Percentiles rank a stretch among this genome's conserved stretches.
Evolutionary conservation across 2,329 filamentous ascomycete species (phyloP).

Genomic region (Chaetomiaceae sp.): DNA sequence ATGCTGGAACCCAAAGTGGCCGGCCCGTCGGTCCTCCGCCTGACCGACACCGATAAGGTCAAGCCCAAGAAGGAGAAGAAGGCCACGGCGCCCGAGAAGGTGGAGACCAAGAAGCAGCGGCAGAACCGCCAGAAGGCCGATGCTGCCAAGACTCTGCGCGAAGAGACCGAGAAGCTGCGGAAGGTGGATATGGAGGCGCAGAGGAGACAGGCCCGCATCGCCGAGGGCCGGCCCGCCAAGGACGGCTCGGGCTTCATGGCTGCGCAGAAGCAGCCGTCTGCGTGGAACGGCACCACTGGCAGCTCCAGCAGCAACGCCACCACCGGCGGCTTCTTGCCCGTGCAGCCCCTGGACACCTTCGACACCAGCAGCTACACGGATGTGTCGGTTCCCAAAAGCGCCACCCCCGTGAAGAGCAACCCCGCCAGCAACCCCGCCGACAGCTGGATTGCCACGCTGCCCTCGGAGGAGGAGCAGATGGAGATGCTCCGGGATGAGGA

Average conservation of each 20-base stretch:
- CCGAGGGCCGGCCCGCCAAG: constrained; percentile 76
- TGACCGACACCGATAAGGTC: constrained; percentile 59
- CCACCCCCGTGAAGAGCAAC: constrained; percentile 25
- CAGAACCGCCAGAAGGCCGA: constrained; percentile 89
- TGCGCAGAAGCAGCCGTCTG: constrained; percentile 31
- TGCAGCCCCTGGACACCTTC: constrained; percentile 54
- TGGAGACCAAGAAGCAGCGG: constrained; percentile 89
- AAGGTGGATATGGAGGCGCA: constrained; percentile 75
- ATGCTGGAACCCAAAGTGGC: constrained; percentile 70
- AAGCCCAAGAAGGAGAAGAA: constrained; percentile 51
- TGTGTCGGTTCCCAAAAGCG: constrained; percentile 18
- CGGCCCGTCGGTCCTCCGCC: constrained; percentile 68
- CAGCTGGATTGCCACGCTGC: constrained; percentile 46
- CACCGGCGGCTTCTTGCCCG: constrained; percentile 31
- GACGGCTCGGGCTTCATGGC: constrained; percentile 62
- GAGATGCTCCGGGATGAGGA: constrained; percentile 51
- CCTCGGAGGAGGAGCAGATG: constrained; percentile 58
- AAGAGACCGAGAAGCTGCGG: constrained; percentile 73
- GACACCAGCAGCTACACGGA: constrained; percentile 37
- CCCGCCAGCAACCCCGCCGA: constrained; percentile 30
- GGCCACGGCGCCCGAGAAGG: constrained; percentile 55
- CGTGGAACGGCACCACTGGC: constrained; percentile 38
- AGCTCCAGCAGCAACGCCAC: constrained; percentile 30
- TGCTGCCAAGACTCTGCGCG: constrained; percentile 65
- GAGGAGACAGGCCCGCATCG: constrained; percentile 70